phyloP scores from a whole-genome alignment of 768 basidiomycete genomes.

The Leccinum barrowsii region DNA sequence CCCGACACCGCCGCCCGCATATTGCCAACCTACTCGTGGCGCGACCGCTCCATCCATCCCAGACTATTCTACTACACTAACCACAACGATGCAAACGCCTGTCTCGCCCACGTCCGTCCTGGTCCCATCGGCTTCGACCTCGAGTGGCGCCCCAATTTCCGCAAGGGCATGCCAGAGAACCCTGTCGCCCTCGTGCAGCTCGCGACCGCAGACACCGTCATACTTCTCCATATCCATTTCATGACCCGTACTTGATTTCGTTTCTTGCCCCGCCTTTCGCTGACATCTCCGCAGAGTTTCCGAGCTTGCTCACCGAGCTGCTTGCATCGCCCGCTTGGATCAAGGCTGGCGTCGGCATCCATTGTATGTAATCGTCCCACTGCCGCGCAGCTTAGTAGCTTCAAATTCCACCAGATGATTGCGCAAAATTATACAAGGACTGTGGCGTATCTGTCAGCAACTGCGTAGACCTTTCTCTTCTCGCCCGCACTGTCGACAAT shows the following conservation, averaged over 20 bases:
- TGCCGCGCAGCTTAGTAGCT: background rate
- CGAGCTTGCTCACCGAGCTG: slow-evolving; percentile 45
- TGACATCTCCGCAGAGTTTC: slow-evolving; percentile 44
- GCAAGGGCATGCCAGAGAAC: slow-evolving; percentile 54
- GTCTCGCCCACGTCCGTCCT: slow-evolving; percentile 17
- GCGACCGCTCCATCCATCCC: slow-evolving; percentile 5
- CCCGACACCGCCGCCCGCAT: background rate
- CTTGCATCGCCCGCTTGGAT: slow-evolving; percentile 50
- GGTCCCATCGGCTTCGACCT: slow-evolving; percentile 63
- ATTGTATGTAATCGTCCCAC: slow-evolving; percentile 39
- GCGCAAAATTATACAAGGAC: slow-evolving; percentile 56
- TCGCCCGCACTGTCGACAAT: slow-evolving; percentile 71
- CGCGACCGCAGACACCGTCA: slow-evolving; percentile 49
- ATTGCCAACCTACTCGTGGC: slow-evolving; percentile 25
- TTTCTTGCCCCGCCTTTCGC: background rate
- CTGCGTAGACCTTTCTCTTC: slow-evolving; percentile 65
- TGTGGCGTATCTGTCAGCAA: slow-evolving; percentile 40
- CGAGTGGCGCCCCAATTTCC: slow-evolving; percentile 70
- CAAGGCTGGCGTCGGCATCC: slow-evolving; percentile 76
- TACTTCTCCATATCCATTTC: slow-evolving; percentile 61
- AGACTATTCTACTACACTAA: slow-evolving; percentile 32
- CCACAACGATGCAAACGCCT: slow-evolving; percentile 27
- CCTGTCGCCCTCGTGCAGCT: slow-evolving; percentile 74
- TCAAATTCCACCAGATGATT: slow-evolving; percentile 50
- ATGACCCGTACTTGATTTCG: slow-evolving; percentile 44